Percentiles rank a stretch among this genome's conserved stretches.
Conservation (phyloP, 495 filamentous ascomycete species). For the Penicillium soppii region DNA sequence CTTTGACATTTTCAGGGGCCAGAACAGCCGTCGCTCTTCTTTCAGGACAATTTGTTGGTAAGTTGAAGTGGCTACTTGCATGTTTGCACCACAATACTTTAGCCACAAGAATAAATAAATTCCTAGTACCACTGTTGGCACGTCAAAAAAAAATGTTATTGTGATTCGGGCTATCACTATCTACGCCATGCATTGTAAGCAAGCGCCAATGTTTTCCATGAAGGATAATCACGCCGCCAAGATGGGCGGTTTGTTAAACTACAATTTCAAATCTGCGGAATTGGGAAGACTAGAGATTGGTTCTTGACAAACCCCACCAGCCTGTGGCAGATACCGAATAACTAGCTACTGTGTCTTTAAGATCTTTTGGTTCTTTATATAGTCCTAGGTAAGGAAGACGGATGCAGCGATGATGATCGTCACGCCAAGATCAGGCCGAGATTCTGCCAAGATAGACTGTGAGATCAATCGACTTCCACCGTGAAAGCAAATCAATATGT, state of each 20-base stretch:
- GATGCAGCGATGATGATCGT: constrained; percentile 3
- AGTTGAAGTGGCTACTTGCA: neutral
- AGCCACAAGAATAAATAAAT: too few species aligned
- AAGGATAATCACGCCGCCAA: constrained; percentile 12
- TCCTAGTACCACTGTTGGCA: too few species aligned
- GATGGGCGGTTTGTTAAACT: constrained; percentile 1
- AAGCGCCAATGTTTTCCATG: neutral
- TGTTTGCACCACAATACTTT: neutral
- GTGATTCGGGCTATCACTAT: neutral
- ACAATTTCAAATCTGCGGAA: neutral
- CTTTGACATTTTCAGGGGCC: constrained; percentile 3
- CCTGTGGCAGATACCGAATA: neutral
- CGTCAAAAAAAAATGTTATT: constrained; percentile 3
- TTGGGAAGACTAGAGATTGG: neutral
- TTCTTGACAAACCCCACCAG: neutral
- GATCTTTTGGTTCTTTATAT: neutral
- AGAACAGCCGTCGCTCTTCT: neutral
- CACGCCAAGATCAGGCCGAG: neutral
- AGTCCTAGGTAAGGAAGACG: constrained; percentile 7
- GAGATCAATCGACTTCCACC: constrained; percentile 10
- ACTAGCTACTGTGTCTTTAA: neutral
- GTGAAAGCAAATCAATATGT: neutral
- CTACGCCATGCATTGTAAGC: neutral
- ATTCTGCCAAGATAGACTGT: constrained; percentile 9
- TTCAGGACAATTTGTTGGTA: neutral